Conservation (phyloP, 345 rosid genomes). For the Microthlaspi erraticum region DNA sequence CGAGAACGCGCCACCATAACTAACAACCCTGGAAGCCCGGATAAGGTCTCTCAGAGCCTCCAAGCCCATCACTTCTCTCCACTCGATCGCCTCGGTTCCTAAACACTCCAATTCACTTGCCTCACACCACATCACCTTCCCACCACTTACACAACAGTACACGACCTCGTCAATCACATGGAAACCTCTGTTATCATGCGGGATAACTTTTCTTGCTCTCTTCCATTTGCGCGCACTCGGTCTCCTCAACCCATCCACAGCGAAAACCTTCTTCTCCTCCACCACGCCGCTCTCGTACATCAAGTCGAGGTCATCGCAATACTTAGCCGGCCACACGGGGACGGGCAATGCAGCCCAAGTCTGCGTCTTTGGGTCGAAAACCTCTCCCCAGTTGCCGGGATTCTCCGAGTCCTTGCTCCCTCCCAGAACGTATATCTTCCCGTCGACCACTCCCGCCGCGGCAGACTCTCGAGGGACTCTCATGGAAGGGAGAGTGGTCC, state of each 20-base stretch:
- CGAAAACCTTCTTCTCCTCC: neutral
- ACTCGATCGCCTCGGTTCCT: neutral
- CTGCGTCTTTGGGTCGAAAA: constrained; percentile 11
- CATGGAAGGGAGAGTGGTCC: neutral
- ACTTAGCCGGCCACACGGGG: neutral
- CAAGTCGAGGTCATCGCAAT: fast-evolving
- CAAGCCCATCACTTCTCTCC: neutral
- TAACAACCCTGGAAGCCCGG: neutral
- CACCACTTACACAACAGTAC: neutral
- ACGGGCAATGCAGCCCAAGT: neutral
- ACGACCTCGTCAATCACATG: neutral
- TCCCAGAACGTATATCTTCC: constrained; percentile 9
- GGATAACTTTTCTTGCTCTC: neutral
- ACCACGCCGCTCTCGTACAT: neutral
- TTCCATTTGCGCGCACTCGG: neutral
- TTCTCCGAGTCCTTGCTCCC: neutral
- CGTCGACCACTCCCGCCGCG: neutral
- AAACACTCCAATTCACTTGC: neutral
- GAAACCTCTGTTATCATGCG: neutral
- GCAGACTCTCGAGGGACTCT: neutral
- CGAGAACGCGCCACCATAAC: neutral
- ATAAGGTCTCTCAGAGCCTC: neutral
- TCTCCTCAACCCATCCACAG: neutral
- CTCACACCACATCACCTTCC: constrained; percentile 4
- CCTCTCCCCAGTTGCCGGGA: constrained; percentile 1